Percentiles rank a stretch among this genome's conserved stretches.
phyloP scores from a whole-genome alignment of 2,329 filamentous ascomycete genomes.

The Trichoderma sp. region DNA sequence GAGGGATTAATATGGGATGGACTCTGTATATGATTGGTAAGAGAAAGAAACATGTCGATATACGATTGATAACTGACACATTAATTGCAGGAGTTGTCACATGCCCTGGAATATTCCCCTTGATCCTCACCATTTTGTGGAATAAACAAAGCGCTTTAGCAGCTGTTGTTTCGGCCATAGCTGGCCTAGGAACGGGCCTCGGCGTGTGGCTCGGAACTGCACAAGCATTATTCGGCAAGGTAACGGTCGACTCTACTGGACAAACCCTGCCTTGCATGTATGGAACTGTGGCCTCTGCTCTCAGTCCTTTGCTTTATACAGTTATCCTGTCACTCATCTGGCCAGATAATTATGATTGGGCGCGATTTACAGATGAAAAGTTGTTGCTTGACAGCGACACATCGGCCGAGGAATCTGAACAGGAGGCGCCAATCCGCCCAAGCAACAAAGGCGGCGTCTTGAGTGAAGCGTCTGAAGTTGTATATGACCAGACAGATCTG shows the following conservation, averaged over 20 bases:
- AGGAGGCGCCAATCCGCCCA: background rate
- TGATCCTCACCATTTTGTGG: slow-evolving; percentile 5
- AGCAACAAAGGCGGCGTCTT: background rate
- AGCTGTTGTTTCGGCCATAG: background rate
- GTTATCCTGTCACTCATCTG: slow-evolving; percentile 7
- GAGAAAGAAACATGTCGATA: background rate
- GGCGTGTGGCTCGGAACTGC: background rate
- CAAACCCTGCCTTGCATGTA: slow-evolving; percentile 7
- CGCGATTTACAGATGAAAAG: background rate
- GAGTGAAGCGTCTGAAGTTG: background rate
- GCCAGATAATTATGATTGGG: slow-evolving; percentile 9
- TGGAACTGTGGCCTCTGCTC: slow-evolving; percentile 6
- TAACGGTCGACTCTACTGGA: slow-evolving; percentile 4
- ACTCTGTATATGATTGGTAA: slow-evolving; percentile 14
- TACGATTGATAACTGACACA: background rate
- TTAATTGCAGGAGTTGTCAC: background rate
- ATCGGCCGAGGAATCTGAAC: background rate
- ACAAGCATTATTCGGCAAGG: background rate
- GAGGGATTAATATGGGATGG: slow-evolving; percentile 5
- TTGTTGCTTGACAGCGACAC: background rate
- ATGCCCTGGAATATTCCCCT: slow-evolving; percentile 1
- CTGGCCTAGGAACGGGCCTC: background rate
- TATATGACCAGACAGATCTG: background rate
- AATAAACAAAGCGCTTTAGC: background rate
- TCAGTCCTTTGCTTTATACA: slow-evolving; percentile 10